These are phyloP conservation scores for Ochetophila trinervis DNA, from an alignment of 306 rosid species.

Conservation along the genomic window DNA sequence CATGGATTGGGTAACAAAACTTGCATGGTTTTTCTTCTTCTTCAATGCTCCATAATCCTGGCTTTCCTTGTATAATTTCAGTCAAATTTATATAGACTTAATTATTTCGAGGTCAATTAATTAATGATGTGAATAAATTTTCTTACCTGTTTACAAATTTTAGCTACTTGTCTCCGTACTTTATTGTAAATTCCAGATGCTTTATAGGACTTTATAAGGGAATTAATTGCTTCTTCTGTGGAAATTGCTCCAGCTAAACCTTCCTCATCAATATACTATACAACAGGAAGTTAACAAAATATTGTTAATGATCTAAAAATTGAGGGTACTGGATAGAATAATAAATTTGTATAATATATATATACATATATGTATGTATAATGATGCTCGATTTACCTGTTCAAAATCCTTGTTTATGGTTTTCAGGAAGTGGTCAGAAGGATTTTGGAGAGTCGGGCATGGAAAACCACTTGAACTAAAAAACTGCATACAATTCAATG, in stretches of 20 bases:
- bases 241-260: constrained; percentile 26
- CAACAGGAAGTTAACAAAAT: constrained; percentile 13
- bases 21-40: constrained; percentile 45
- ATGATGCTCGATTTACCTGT: constrained; percentile 29
- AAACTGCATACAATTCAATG: constrained; percentile 34
- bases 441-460: constrained; percentile 63
- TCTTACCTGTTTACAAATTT: constrained; percentile 37
- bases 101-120: not conserved
- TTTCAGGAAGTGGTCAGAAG: constrained; percentile 66
- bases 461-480: constrained; percentile 64
- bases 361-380: not conserved
- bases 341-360: not conserved
- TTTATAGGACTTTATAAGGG: constrained; percentile 35
- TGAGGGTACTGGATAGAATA: not conserved
- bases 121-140: not conserved
- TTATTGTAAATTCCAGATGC: constrained; percentile 30
- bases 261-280: constrained; percentile 31
- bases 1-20: constrained; percentile 42
- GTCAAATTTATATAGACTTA: too few species aligned
- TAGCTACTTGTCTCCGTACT: constrained; percentile 34
- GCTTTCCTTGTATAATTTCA: not conserved
- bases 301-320: too few species aligned
- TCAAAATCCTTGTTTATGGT: constrained; percentile 71
- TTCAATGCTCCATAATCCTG: constrained; percentile 26
- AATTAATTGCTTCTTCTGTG: constrained; percentile 44